phyloP scores from a whole-genome alignment of 2,329 filamentous ascomycete species.

The Mollisiaceae sp. region DNA sequence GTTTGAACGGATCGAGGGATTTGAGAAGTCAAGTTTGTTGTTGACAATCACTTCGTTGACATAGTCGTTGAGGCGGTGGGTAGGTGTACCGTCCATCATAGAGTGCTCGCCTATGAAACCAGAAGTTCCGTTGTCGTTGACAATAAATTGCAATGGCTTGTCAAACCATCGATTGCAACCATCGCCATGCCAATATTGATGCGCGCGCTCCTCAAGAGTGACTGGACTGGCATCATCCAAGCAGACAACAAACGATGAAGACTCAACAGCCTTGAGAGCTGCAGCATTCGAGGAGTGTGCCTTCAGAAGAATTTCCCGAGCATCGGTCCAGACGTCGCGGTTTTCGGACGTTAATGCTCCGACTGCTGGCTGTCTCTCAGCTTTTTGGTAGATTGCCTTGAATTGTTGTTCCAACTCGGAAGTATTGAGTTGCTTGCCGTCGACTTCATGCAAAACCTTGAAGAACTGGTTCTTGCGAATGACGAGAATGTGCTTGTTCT shows the following conservation, averaged over 20 bases:
- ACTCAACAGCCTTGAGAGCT: conserved; percentile 81
- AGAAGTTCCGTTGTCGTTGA: conserved; percentile 97
- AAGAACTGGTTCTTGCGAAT: conserved; percentile 98
- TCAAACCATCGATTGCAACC: conserved; percentile 96
- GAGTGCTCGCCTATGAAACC: conserved; percentile 99
- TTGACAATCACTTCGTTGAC: conserved; percentile 90
- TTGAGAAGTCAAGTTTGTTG: conserved; percentile 90
- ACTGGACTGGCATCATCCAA: conserved; percentile 90
- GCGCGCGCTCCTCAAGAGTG: conserved; percentile 92
- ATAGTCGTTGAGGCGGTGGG: conserved; percentile 95
- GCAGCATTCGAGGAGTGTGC: conserved; percentile 81
- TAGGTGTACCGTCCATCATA: conserved; percentile 99
- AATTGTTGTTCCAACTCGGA: conserved; percentile 92
- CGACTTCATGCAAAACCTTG: conserved; percentile 83
- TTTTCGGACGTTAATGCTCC: conserved; percentile 90
- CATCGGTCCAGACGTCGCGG: conserved; percentile 90
- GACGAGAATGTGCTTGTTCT: conserved; percentile 86
- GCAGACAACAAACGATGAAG: conserved; percentile 89
- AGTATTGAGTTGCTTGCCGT: conserved; percentile 84
- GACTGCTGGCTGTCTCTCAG: conserved; percentile 73
- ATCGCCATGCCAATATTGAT: conserved; percentile 98
- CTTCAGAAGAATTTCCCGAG: conserved; percentile 74
- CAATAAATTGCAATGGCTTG: conserved; percentile 96
- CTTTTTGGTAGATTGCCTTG: conserved; percentile 79
- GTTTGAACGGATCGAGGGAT: conserved; percentile 77